phyloP scores from a whole-genome alignment of 495 filamentous ascomycete species.

The Penicilliopsis zonata region DNA sequence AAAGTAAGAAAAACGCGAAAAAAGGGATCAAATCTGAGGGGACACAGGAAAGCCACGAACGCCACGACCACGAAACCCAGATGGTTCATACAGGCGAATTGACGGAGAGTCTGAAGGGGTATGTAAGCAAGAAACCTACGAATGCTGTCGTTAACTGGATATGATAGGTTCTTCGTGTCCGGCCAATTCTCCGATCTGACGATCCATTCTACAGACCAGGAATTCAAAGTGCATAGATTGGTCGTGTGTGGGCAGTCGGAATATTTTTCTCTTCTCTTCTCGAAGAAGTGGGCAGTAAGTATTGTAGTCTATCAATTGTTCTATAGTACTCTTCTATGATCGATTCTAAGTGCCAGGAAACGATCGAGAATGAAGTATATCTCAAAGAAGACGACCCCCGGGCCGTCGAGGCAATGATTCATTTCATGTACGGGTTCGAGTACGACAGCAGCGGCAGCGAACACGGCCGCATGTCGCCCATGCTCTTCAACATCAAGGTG shows the following conservation, averaged over 20 bases:
- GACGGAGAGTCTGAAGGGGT: too few relatives aligned
- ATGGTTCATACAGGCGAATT: too few relatives aligned
- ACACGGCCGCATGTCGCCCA: constrained; percentile 6
- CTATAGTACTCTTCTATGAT: constrained; percentile 4
- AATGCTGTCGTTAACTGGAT: too few relatives aligned
- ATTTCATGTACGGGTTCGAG: constrained; percentile 18
- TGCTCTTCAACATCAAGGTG: constrained; percentile 23
- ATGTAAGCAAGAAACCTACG: too few relatives aligned
- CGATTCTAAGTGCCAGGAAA: constrained; percentile 11
- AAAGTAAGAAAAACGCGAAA: too few relatives aligned
- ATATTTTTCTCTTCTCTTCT: constrained; percentile 21
- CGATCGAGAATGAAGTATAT: constrained; percentile 6
- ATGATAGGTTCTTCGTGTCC: too few relatives aligned
- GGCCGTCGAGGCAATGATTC: constrained; percentile 21
- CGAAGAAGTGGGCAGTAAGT: constrained; percentile 20
- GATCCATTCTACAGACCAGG: background rate
- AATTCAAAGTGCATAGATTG: background rate
- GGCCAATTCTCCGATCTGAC: constrained; percentile 1
- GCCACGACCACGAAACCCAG: too few relatives aligned
- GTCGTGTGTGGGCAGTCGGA: constrained; percentile 8
- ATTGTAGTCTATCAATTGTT: background rate
- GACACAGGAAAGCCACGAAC: too few relatives aligned
- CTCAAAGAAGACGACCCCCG: constrained; percentile 16
- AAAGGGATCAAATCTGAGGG: too few relatives aligned
- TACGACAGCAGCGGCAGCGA: constrained; percentile 12